Base-by-base conservation (phyloP, 2,329 filamentous ascomycete species). In the Xylariaceae sp. region DNA sequence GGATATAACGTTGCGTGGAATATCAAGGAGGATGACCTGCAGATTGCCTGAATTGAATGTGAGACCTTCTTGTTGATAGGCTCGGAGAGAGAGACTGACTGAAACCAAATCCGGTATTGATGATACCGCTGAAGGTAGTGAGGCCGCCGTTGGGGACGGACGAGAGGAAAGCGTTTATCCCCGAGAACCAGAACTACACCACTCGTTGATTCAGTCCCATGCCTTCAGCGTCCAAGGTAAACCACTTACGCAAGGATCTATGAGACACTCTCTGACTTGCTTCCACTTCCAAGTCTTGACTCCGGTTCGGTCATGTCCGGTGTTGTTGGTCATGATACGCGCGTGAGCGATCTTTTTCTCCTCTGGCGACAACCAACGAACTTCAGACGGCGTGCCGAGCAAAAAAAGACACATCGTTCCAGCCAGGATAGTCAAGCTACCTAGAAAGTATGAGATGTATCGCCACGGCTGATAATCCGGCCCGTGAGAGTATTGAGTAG, bases 391-490 rank as follows among this genome's bases (percentile, higher is more conserved):
- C 1, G 68, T 70, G 0, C 68, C 68, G 1, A 71, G 60, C 1
- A 70, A 47, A 36, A 68, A 58, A 3, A 71, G 54, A 19, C 67
- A 70, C 5, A 68, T 48, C 17, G 46, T 54, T 3, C 68, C 67
- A 6, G 59, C 58, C 10, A 68, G 14, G 12, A 70, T 62, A 0
- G 68, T 71, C 18, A 71, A 51, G 4, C 56, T 48, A 3, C 68
- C 68, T 1, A 70, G 62, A 41, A 69, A 70, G 48, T 68, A 69
- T 11, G 64, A 67, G 62, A 70, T 70, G 48, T 69, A 70, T 15
- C 68, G 57, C 68, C 68, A 71, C 1, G 68, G 59, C 51, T 70
- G 55, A 15, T 65, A 64, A 3, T 62, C 62, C 5, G 63, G 56
- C 2, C 60, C 52, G 18, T 54, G 56, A 12, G 58, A 51, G 2